Conservation (phyloP, 1,139 yeast species). For the Kurtzmaniella quercitrusa region DNA sequence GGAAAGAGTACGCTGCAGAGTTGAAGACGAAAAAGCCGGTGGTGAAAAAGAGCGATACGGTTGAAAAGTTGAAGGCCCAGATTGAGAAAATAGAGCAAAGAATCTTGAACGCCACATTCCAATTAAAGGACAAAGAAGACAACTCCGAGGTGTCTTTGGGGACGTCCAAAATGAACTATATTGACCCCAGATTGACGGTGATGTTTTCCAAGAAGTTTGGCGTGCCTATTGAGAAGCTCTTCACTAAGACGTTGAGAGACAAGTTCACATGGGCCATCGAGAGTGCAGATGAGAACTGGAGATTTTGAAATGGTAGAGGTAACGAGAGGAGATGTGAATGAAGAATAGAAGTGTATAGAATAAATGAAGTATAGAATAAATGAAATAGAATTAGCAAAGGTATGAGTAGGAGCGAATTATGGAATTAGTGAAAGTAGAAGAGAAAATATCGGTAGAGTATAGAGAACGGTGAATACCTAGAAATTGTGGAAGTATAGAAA, state of each 20-base stretch:
- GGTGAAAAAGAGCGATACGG: slow-evolving; percentile 48
- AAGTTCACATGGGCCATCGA: slow-evolving; percentile 96
- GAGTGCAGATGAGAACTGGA: slow-evolving; percentile 85
- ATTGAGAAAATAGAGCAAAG: slow-evolving; percentile 70
- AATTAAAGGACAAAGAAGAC: slow-evolving; percentile 87
- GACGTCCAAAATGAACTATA: slow-evolving; percentile 90
- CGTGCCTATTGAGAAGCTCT: slow-evolving; percentile 89
- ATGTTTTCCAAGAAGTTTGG: slow-evolving; percentile 81
- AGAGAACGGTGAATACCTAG: too few relatives aligned
- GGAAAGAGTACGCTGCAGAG: slow-evolving; percentile 55
- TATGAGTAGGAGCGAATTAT: too few relatives aligned
- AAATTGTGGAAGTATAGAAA: too few relatives aligned
- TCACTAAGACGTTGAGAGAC: slow-evolving; percentile 86
- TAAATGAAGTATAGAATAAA: too few relatives aligned
- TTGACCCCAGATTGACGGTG: slow-evolving; percentile 90
- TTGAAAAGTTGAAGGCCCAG: slow-evolving; percentile 73
- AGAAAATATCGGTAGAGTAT: too few relatives aligned
- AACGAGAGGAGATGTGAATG: not conserved
- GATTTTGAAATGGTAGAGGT: slow-evolving; percentile 40
- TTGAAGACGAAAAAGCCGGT: slow-evolving; percentile 58
- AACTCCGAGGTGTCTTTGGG: slow-evolving; percentile 91
- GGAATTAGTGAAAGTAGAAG: too few relatives aligned
- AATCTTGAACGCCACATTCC: slow-evolving; percentile 63
- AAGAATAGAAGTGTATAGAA: not conserved
- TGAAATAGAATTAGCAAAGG: too few relatives aligned